phyloP scores from a whole-genome alignment of 148 eudicot genomes.

The Selenicereus undatus region DNA sequence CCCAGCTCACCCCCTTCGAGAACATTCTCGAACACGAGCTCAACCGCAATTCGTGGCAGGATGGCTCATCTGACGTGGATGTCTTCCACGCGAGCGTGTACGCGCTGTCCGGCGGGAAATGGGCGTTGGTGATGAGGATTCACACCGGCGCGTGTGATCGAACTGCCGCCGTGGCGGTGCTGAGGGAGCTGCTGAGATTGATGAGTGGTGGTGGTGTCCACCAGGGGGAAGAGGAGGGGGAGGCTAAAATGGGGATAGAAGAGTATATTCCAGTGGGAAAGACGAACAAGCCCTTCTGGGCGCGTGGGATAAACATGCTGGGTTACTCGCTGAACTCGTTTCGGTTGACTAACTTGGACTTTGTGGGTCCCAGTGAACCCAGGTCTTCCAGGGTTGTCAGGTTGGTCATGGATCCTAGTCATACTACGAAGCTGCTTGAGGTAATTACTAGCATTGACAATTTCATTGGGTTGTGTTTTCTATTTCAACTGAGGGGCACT shows the following conservation, averaged over 20 bases:
- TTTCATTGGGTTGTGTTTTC: neutral
- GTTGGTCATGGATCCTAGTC: conserved; percentile 37
- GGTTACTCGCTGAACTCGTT: conserved; percentile 81
- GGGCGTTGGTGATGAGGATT: conserved; percentile 49
- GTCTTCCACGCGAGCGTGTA: conserved; percentile 54
- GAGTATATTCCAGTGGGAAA: conserved; percentile 59
- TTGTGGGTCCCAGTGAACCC: conserved; percentile 33
- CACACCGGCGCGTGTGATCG: conserved; percentile 82
- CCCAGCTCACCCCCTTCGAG: conserved; percentile 34
- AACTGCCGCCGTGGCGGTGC: conserved; percentile 48
- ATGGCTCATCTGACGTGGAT: conserved; percentile 14
- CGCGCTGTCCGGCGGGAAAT: conserved; percentile 27
- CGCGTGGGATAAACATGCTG: conserved; percentile 70
- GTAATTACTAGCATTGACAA: conserved; percentile 28
- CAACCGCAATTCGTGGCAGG: conserved; percentile 51
- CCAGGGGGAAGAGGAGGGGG: conserved; percentile 17
- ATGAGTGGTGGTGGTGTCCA: conserved; percentile 23
- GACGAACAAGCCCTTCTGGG: conserved; percentile 73
- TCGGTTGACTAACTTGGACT: conserved; percentile 49
- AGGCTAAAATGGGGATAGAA: conserved; percentile 53
- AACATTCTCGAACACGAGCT: conserved; percentile 61
- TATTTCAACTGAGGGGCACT: neutral
- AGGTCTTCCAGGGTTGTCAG: conserved; percentile 46
- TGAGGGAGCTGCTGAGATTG: conserved; percentile 45
- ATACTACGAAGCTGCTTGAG: conserved; percentile 47